phyloP scores from a whole-genome alignment of 148 eudicot genomes.

The Cornus suecica region DNA sequence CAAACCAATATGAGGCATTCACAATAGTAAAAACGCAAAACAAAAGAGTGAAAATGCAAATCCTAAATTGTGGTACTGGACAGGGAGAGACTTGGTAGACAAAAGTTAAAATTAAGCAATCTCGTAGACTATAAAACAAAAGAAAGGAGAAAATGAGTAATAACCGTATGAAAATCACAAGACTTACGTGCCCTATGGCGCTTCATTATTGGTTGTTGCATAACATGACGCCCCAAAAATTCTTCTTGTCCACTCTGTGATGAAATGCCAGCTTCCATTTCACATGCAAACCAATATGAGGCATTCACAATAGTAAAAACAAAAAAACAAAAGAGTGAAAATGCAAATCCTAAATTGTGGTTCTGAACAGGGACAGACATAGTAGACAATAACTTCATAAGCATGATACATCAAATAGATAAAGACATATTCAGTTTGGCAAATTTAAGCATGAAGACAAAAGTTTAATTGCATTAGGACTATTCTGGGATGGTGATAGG shows the following conservation, averaged over 20 bases:
- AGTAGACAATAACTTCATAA: background rate
- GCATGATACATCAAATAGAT: no score
- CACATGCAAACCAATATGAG: conserved; percentile 23
- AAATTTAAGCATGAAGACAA: background rate
- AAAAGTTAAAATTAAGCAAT: background rate
- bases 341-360: background rate
- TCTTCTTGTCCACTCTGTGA: conserved; percentile 25
- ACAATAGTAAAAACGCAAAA: background rate
- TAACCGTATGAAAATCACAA: conserved; percentile 5
- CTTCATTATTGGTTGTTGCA: conserved; percentile 30
- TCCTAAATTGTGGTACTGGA: background rate
- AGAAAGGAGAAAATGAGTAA: background rate
- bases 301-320: background rate
- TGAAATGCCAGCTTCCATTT: conserved; percentile 30
- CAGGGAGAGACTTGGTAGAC: background rate
- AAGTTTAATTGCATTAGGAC: background rate
- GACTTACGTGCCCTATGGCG: conserved; percentile 58
- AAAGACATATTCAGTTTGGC: no score
- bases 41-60: background rate
- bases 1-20: background rate
- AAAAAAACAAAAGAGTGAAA: background rate
- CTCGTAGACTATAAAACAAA: background rate
- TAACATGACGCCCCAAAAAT: conserved; percentile 13
- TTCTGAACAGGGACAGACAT: background rate
- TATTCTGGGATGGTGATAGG: no score